Evolutionary conservation across 192 early-diverging fungal species (phyloP), one percentile per base, ranked within the genome.

Genomic region (Coemansia erecta): DNA sequence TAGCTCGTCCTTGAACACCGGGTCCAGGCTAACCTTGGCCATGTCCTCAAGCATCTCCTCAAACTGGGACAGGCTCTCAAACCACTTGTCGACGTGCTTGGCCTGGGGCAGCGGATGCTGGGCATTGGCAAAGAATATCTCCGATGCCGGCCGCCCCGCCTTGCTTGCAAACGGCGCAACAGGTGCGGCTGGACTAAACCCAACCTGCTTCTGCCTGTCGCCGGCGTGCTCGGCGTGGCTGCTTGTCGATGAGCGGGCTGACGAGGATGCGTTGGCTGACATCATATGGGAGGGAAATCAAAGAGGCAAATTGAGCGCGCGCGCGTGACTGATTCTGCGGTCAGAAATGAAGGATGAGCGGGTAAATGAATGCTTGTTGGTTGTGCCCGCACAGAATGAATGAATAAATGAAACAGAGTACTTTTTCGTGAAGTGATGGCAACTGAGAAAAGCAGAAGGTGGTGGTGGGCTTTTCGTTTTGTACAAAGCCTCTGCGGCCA

Each of bases 1-100:
- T 44, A 97, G 85, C 68, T 95, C 94, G 48, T 95, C 93, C 56
- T 91, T 87, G 65, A 94, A 95, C 57, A 84, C 85, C 41, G 86
- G 87, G 67, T 95, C 93, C 47, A 92, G 72, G 55, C 85, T 86
- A 43, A 86, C 85, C 24, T 78, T 73, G 44, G 91, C 89, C 89
- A 95, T 93, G 53, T 93, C 90, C 68, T 98, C 92, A 11, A 98
- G 82, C 47, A 91, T 94, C 48, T 88, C 82, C 70, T 98, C 92
- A 72, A 93, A 94, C 66, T 93, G 90, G 61, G 88, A 87, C 43
- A 98, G 71, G 57, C 95, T 92, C 73, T 93, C 91, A 61, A 92
- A 93, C 92, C 92, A 94, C 51, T 83, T 81, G 77, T 97, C 93
- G 50, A 94, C 56, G 45, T 69, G 66, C 41, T 65, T 65, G 28